phyloP scores from a whole-genome alignment of 2,329 filamentous ascomycete species.

The Pseudogymnoascus sp. region DNA sequence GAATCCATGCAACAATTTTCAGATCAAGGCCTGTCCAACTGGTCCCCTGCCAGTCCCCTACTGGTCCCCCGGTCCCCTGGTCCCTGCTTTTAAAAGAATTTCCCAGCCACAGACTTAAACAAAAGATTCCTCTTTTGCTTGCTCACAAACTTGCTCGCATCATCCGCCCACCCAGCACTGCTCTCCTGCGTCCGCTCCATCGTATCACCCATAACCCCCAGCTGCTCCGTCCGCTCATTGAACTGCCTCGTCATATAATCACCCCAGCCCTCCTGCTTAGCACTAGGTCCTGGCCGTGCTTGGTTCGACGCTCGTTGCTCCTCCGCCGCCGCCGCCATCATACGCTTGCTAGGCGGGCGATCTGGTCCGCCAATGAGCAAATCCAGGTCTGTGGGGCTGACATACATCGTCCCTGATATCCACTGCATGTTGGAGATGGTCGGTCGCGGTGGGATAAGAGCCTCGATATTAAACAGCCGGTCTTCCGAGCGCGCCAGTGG shows the following conservation, averaged over 20 bases:
- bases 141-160: constrained; percentile 78
- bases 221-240: constrained; percentile 81
- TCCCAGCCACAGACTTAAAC: constrained; percentile 59
- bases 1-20: neutral
- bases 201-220: constrained; percentile 73
- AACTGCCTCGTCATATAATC: constrained; percentile 81
- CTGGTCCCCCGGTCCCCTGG: neutral
- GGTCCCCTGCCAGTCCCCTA: neutral
- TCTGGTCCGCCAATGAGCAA: constrained; percentile 83
- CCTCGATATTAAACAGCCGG: constrained; percentile 68
- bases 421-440: constrained; percentile 95
- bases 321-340: constrained; percentile 70
- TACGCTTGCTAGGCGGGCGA: constrained; percentile 79
- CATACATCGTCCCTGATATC: constrained; percentile 89
- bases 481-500: constrained; percentile 58
- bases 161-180: constrained; percentile 76
- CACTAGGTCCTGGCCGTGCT: constrained; percentile 29
- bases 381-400: constrained; percentile 82
- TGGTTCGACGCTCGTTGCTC: constrained; percentile 57
- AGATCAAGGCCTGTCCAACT: neutral
- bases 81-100: constrained; percentile 36
- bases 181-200: constrained; percentile 78
- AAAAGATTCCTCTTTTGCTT: constrained; percentile 84
- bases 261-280: constrained; percentile 56
- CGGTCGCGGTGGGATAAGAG: constrained; percentile 68